Evolutionary conservation across 2,329 filamentous ascomycete species (phyloP), one percentile per base, ranked within the genome.

Genomic region (Alternaria sp.): DNA sequence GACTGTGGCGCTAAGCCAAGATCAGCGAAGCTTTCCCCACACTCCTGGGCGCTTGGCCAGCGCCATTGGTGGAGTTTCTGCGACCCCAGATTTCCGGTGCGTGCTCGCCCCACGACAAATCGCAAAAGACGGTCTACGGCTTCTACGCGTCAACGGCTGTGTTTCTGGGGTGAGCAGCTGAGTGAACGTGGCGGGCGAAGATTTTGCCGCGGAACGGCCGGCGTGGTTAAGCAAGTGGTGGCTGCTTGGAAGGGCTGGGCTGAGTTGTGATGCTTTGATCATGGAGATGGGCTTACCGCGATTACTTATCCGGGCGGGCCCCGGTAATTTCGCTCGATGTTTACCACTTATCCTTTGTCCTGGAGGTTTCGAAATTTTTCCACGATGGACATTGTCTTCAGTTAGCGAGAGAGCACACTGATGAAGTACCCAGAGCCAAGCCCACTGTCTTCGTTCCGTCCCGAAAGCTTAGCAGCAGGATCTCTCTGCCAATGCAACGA

Each of bases 21-120:
- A 58, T 28, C 33, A 60, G 67, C 55, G 51, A 70, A 65, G 69
- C 65, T 65, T 65, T 63, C 62, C 55, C 61, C 55, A 68, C 45
- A 41, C 20, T 8, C 26, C 54, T 63, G 43, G 60, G 53, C 51
- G 33, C 59, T 60, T 63, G 53, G 62, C 64, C n/a, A 46, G 20
- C 37, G 60, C 37, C 60, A 75, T 75, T 75, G 71, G 72, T 73
- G 72, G 72, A 70, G 28, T 63, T 61, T 68, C 62, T 58, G 21
- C n/a, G 15, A 62, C 56, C 56, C 62, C 66, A 60, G 53, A 60
- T 46, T 61, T 25, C 44, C 37, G 37, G 53, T 26, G 37, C 37
- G 33, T n/a, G 41, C 45, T 30, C n/a, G 21, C 45, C 47, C 59
- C 43, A 58, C 47, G 45, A n/a, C 44, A 45, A 41, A 30, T 23